These are phyloP conservation scores for Cladosporium cucumerinum DNA, from an alignment of 2,329 filamentous ascomycete species.

Conservation along the genomic window DNA sequence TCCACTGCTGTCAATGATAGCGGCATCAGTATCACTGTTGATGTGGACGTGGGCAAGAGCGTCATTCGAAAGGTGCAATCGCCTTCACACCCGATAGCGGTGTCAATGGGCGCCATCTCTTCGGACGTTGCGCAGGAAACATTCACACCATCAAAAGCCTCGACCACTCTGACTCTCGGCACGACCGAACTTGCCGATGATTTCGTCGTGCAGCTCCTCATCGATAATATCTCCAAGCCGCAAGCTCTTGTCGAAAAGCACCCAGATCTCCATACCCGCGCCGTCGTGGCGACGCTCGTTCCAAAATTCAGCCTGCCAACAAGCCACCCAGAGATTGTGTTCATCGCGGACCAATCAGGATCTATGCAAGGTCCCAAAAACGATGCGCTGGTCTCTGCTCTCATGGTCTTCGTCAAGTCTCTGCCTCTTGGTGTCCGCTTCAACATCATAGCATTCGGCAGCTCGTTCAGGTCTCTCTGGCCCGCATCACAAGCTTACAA, in stretches of 20 bases:
- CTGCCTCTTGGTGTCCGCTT: conserved; percentile 62
- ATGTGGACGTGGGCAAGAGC: conserved; percentile 57
- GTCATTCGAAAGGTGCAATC: conserved; percentile 62
- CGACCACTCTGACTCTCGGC: conserved; percentile 56
- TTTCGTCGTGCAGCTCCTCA: conserved; percentile 63
- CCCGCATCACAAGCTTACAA: conserved; percentile 46
- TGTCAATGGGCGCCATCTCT: conserved; percentile 61
- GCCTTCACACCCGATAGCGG: conserved; percentile 64
- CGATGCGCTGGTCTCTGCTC: conserved; percentile 51
- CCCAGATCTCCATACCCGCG: conserved; percentile 56
- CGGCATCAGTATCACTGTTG: conserved; percentile 55
- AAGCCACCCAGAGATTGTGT: conserved; percentile 62
- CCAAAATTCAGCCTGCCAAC: conserved; percentile 64
- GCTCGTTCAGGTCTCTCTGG: conserved; percentile 47
- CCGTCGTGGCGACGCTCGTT: conserved; percentile 68
- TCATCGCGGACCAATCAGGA: conserved; percentile 69
- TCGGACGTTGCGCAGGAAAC: conserved; percentile 39
- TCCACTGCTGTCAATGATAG: conserved; percentile 27
- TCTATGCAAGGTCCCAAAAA: conserved; percentile 59
- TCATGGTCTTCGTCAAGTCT: conserved; percentile 64
- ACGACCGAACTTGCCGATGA: conserved; percentile 58
- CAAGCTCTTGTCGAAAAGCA: conserved; percentile 65
- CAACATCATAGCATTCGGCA: conserved; percentile 68
- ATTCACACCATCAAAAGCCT: conserved; percentile 58
- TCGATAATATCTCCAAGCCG: conserved; percentile 59